A percentile compares a stretch with the other conserved stretches of the same genome.
Conservation (phyloP, 805 yeast genomes). For the Yamadazyma sp. region DNA sequence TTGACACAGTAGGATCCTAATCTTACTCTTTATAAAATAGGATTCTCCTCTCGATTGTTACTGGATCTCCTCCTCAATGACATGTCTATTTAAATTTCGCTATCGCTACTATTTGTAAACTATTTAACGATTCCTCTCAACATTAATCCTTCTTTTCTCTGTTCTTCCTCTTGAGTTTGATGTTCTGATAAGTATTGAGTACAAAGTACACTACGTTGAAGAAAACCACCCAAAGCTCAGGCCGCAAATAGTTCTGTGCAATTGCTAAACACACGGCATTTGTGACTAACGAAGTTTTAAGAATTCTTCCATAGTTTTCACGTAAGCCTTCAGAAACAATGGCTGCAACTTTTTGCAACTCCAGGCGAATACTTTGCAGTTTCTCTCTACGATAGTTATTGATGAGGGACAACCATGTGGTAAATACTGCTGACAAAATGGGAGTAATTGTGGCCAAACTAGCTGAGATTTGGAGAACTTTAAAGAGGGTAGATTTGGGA, state of each 20-base stretch:
- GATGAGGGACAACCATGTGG: constrained; percentile 53
- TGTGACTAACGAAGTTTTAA: constrained; percentile 55
- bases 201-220: constrained; percentile 58
- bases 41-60: no score
- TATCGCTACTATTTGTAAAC: no score
- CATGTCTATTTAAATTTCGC: no score
- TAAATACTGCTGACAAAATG: constrained; percentile 45
- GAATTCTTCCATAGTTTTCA: constrained; percentile 45
- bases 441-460: constrained; percentile 60
- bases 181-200: constrained; percentile 62
- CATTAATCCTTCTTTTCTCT: background rate
- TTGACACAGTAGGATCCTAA: no score
- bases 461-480: constrained; percentile 49
- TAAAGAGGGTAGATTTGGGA: constrained; percentile 22
- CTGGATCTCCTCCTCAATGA: no score
- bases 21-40: no score
- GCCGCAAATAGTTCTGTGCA: constrained; percentile 57
- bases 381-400: constrained; percentile 32
- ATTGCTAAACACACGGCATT: constrained; percentile 50
- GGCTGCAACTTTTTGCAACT: constrained; percentile 16
- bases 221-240: constrained; percentile 65
- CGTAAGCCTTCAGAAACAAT: constrained; percentile 35
- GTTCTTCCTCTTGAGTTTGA: constrained; percentile 36
- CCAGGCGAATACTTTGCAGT: constrained; percentile 17
- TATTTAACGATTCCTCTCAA: no score